These are phyloP conservation scores for Acacia concinna DNA, from an alignment of 331 rosid species.

Conservation along the genomic window DNA sequence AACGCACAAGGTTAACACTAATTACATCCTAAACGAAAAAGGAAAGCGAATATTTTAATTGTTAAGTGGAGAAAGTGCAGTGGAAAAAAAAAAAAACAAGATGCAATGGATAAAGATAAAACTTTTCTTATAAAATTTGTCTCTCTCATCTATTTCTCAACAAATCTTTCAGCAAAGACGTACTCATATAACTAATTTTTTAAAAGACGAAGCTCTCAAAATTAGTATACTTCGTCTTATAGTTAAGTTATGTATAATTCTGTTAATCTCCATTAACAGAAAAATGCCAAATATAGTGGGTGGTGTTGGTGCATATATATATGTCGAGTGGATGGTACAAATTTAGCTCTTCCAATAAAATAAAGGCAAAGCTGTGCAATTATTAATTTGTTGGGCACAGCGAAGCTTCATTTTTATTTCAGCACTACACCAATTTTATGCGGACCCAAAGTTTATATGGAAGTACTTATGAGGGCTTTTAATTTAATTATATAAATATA, in stretches of 20 bases:
- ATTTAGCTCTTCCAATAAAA: background rate
- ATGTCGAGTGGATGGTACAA: background rate
- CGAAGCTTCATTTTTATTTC: background rate
- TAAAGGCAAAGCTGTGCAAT: background rate
- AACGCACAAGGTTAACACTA: too few relatives aligned
- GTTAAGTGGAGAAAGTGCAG: background rate
- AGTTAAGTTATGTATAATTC: background rate
- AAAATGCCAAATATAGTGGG: background rate
- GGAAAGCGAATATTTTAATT: too few relatives aligned
- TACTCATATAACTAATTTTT: background rate
- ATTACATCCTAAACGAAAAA: too few relatives aligned
- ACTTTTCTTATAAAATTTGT: too few relatives aligned
- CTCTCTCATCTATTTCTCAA: too few relatives aligned
- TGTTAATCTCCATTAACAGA: background rate
- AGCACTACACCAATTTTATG: background rate
- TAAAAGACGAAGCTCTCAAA: background rate
- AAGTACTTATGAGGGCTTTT: background rate
- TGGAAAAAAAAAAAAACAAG: background rate
- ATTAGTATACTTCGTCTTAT: background rate
- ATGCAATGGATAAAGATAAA: too few relatives aligned
- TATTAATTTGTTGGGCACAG: background rate
- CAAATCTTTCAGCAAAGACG: background rate
- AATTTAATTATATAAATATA: background rate
- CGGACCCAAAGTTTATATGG: background rate
- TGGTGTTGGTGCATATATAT: background rate